Evolutionary conservation across 2,329 filamentous ascomycete genomes (phyloP).

Genomic region (Cladosporium halotolerans): DNA sequence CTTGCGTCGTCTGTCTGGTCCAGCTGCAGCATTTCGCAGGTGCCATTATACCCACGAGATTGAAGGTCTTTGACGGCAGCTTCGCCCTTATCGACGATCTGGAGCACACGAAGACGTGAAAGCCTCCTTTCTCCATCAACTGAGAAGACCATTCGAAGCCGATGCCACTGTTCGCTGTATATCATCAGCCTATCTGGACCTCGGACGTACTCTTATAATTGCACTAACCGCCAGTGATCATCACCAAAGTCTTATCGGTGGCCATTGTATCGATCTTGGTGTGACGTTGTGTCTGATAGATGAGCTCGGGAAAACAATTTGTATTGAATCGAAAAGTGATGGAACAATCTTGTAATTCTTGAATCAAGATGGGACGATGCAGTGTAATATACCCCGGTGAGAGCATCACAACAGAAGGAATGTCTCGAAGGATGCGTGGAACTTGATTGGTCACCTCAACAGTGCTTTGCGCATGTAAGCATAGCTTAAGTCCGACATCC

Average conservation of each 20-base stretch:
- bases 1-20: conserved; percentile 48
- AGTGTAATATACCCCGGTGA: no score
- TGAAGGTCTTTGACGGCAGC: conserved; percentile 37
- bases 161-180: conserved; percentile 50
- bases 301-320: no score
- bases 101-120: conserved; percentile 50
- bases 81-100: conserved; percentile 45
- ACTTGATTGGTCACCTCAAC: no score
- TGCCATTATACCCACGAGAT: conserved; percentile 16
- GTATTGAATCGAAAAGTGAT: no score
- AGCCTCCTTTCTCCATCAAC: conserved; percentile 39
- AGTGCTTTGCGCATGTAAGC: no score
- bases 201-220: background rate
- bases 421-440: no score
- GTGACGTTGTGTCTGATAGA: background rate
- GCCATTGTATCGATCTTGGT: background rate
- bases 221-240: conserved; percentile 6
- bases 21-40: conserved; percentile 41
- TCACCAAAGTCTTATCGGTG: conserved; percentile 1
- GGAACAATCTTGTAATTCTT: no score
- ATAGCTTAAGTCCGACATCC: no score
- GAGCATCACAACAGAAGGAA: no score
- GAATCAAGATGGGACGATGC: no score
- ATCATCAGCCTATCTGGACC: background rate
- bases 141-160: conserved; percentile 52